phyloP scores from a whole-genome alignment of 306 rosid species.

The Dryas drummondii region DNA sequence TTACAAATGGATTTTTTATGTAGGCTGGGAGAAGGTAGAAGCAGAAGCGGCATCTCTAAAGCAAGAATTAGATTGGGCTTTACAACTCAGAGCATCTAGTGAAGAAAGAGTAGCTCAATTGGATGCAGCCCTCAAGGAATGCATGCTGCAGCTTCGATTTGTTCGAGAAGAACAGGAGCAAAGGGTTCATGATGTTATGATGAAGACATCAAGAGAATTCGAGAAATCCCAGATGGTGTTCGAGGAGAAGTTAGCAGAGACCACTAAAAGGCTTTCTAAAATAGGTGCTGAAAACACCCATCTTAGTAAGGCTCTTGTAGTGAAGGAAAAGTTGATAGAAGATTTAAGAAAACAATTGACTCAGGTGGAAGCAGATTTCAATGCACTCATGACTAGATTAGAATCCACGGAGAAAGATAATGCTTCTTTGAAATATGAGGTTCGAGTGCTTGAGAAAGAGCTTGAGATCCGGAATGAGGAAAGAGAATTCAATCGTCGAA shows the following conservation, averaged over 20 bases:
- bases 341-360: constrained; percentile 58
- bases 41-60: constrained; percentile 54
- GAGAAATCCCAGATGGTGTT: constrained; percentile 51
- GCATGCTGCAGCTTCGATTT: constrained; percentile 83
- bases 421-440: constrained; percentile 64
- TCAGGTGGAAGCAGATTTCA: constrained; percentile 55
- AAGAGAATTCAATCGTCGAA: constrained; percentile 71
- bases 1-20: constrained; percentile 27
- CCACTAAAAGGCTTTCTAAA: constrained; percentile 57
- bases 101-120: constrained; percentile 72
- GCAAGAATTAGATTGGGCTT: constrained; percentile 54
- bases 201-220: constrained; percentile 65
- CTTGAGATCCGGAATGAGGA: constrained; percentile 92
- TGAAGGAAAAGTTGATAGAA: constrained; percentile 65
- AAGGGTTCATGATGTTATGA: constrained; percentile 73
- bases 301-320: constrained; percentile 52
- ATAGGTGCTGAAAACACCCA: constrained; percentile 57
- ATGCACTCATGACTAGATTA: constrained; percentile 55
- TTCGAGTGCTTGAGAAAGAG: constrained; percentile 84
- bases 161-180: constrained; percentile 84
- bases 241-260: constrained; percentile 65
- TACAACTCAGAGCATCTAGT: constrained; percentile 46
- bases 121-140: constrained; percentile 83
- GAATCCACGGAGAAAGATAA: constrained; percentile 69
- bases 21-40: constrained; percentile 78